Evolutionary conservation across 1,139 yeast genomes (phyloP), one percentile per base, ranked within the genome.

Genomic region (Candida labiduridarum): DNA sequence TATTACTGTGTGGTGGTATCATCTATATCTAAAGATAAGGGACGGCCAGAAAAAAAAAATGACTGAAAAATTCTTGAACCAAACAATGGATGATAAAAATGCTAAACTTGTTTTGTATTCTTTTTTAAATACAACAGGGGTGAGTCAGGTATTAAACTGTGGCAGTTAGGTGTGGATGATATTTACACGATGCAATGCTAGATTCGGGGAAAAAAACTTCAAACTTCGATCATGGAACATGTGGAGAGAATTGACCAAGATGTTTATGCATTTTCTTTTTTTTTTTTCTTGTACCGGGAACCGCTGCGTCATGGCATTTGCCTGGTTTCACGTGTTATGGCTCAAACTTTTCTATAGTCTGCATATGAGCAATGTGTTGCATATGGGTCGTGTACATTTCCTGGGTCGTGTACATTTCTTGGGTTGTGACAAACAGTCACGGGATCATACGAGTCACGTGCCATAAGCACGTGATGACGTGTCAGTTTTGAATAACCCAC

Each of bases 1-100:
- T 56, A 34, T 40, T 46, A 15, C 27, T 36, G 11, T 36, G 31
- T 36, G 42, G 36, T 27, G 41, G 34, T 15, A 31, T 36, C 47
- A 48, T 41, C 31, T 44, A 16, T 16, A 41, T 41, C 8, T 8
- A 14, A 19, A 14, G 14, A 41, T 29, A 34, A 10, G 18, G 29
- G 14, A 40, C 25, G 29, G 15, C 11, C 18, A 4, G 18, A 11
- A 16, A 18, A 14, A 39, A 39, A 16, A 19, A 33, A n/a, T n/a
- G 35, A 33, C 22, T 36, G 25, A 36, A 36, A 16, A 16, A 36
- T 36, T 12, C n/a, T 8, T 36, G 40, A 9, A 4, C 11, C 6
- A 18, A 36, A 18, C 11, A 34, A 30, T 30, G 14, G 14, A 30
- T 7, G 34, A 33, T n/a, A 35, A 35, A 10, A 35, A 35, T 35